Conservation (phyloP, 2,329 filamentous ascomycete genomes). For the Phaeosphaeria sp. region DNA sequence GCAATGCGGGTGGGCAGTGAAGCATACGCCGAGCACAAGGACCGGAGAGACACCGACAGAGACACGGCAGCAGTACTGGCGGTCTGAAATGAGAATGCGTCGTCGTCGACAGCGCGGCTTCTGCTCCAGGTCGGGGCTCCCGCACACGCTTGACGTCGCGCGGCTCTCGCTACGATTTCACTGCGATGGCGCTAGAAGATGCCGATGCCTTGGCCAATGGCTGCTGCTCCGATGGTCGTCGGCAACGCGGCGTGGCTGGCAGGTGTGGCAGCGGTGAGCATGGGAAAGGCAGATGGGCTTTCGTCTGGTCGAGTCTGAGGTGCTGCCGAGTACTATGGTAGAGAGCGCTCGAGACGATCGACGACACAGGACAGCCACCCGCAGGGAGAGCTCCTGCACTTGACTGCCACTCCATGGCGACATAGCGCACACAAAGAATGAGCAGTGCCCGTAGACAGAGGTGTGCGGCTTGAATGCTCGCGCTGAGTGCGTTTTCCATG, state of each 20-base stretch:
- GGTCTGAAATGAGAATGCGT: not conserved
- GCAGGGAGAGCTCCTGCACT: not conserved
- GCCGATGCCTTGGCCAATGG: not conserved
- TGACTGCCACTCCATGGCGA: not conserved
- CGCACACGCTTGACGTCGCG: not conserved
- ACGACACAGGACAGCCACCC: not conserved
- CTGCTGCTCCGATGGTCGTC: not conserved
- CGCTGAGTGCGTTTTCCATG: not conserved
- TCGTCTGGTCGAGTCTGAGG: not conserved
- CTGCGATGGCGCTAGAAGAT: not conserved
- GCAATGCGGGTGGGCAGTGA: not conserved
- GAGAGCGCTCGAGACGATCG: not conserved
- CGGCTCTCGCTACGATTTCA: not conserved
- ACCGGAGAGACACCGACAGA: not conserved
- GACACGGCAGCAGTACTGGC: not conserved
- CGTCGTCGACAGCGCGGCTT: not conserved
- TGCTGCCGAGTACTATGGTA: not conserved
- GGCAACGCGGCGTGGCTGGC: not conserved
- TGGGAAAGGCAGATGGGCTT: slow-evolving; percentile 2
- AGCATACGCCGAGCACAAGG: not conserved
- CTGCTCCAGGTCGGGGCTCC: too few species aligned
- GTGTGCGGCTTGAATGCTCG: not conserved
- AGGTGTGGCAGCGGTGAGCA: not conserved
- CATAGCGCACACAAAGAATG: not conserved
- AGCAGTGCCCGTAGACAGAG: not conserved